phyloP scores from a whole-genome alignment of 2,329 filamentous ascomycete species.

The Daldinia sp. region DNA sequence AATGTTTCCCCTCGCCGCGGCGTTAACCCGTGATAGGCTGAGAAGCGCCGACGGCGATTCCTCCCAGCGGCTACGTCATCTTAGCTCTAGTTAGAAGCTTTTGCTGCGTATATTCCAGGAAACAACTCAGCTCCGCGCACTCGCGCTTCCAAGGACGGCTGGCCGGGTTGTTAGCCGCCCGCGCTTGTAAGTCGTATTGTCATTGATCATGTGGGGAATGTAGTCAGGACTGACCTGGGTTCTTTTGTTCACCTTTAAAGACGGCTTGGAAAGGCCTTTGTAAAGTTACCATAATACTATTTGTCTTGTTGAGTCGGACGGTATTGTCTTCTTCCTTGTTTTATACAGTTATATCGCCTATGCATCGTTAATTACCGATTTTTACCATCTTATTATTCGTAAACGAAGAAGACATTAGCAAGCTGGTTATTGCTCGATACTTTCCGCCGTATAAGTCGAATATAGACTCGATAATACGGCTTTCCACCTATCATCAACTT shows the following conservation, averaged over 20 bases:
- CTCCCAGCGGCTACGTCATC: slow-evolving; percentile 32
- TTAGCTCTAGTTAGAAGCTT: slow-evolving; percentile 9
- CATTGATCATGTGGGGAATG: not conserved
- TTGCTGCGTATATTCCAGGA: slow-evolving; percentile 20
- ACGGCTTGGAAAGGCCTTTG: slow-evolving; percentile 13
- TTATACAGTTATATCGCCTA: slow-evolving; percentile 3
- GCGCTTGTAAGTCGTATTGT: not conserved
- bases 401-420: not conserved
- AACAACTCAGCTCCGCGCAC: slow-evolving; percentile 8
- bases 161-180: slow-evolving; percentile 12
- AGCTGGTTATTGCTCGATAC: slow-evolving; percentile 6
- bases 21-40: slow-evolving; percentile 23
- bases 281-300: slow-evolving; percentile 23
- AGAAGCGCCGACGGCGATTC: slow-evolving; percentile 3
- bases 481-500: not conserved
- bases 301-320: not conserved
- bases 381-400: not conserved
- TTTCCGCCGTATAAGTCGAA: not conserved
- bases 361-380: not conserved
- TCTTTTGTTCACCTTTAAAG: slow-evolving; percentile 16
- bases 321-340: slow-evolving; percentile 15
- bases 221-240: not conserved
- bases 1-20: slow-evolving; percentile 24
- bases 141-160: slow-evolving; percentile 6
- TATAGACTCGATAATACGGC: not conserved